Evolutionary conservation across 2,329 filamentous ascomycete species (phyloP), one percentile per base, ranked within the genome.

Genomic region (Leptodontidium sp.): DNA sequence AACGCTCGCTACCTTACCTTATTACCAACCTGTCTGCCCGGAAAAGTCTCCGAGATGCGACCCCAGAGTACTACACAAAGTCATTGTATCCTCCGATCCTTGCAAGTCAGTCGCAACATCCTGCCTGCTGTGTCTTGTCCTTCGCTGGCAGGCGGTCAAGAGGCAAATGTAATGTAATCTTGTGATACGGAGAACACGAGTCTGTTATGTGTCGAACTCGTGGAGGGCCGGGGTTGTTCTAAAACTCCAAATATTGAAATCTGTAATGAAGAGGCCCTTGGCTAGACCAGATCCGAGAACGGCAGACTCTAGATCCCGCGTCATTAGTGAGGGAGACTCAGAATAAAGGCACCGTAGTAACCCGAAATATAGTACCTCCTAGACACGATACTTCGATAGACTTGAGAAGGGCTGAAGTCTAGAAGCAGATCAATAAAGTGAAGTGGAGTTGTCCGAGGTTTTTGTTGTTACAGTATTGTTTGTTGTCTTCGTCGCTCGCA

Each of bases 181-280:
- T 67, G 68, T 70, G 61, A 61, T 65, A 70, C 68, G 61, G 32
- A 17, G 45, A 64, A 40, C 61, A 64, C 49, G 64, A 70, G 61
- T 47, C 21, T 45, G 32, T 15, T 24, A 47, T 29, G 15, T 50
- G 58, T 47, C 26, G 35, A 45, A n/a, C 32, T 52, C 61, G 26
- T 55, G 49, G 50, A 65, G 52, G 15, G 29, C 7, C 21, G 17
- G 61, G 49, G 12, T 53, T n/a, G 1, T 32, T 53, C 21, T 17
- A 29, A 21, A 17, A 15, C 4, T 15, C 11, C 47, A 29, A 64
- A 43, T 29, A 40, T 63, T 40, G 45, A 53, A 52, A 17, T 2
- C 21, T 12, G 38, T 32, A 43, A 43, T 57, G 53, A 26, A 38
- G 29, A 32, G 29, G 29, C 29, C 29, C 29, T 32, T 32, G 29